phyloP scores from a whole-genome alignment of 345 rosid genomes.

The Sonneratia alba region DNA sequence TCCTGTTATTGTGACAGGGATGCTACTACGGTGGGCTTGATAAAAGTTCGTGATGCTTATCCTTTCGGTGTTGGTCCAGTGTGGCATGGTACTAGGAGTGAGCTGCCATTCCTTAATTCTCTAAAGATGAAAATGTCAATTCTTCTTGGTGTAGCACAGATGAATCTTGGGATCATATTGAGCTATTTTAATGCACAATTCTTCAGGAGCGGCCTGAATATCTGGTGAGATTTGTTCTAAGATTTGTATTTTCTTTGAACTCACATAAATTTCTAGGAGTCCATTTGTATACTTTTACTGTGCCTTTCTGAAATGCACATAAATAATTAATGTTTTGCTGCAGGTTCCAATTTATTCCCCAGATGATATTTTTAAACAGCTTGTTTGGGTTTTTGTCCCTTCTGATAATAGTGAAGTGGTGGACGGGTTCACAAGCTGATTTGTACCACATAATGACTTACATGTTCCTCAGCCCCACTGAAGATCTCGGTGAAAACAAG shows the following conservation, averaged over 20 bases:
- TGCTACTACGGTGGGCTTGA: conserved; percentile 73
- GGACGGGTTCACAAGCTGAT: conserved; percentile 25
- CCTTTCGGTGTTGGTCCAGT: too few relatives aligned
- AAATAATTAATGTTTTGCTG: conserved; percentile 13
- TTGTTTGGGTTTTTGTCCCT: conserved; percentile 85
- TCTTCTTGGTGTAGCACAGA: too few relatives aligned
- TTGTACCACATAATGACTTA: too few relatives aligned
- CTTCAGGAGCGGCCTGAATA: conserved; percentile 47
- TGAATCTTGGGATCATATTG: too few relatives aligned
- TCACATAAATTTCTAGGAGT: conserved; percentile 2
- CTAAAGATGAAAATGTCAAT: too few relatives aligned
- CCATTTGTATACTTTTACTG: neutral
- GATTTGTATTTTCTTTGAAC: conserved; percentile 5
- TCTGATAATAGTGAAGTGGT: conserved; percentile 82
- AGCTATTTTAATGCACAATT: conserved; percentile 83
- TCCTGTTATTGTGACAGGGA: conserved; percentile 35
- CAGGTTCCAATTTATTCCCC: conserved; percentile 98
- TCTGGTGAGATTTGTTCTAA: conserved; percentile 42
- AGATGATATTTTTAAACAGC: conserved; percentile 78
- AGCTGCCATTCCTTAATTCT: too few relatives aligned
- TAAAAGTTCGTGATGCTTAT: conserved; percentile 62
- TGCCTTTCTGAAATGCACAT: neutral
- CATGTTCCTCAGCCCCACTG: conserved; percentile 27
- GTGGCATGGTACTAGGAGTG: too few relatives aligned
- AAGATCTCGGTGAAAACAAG: conserved; percentile 82